Base-by-base conservation (phyloP, 306 rosid species). In the Acacia crassicarpa region DNA sequence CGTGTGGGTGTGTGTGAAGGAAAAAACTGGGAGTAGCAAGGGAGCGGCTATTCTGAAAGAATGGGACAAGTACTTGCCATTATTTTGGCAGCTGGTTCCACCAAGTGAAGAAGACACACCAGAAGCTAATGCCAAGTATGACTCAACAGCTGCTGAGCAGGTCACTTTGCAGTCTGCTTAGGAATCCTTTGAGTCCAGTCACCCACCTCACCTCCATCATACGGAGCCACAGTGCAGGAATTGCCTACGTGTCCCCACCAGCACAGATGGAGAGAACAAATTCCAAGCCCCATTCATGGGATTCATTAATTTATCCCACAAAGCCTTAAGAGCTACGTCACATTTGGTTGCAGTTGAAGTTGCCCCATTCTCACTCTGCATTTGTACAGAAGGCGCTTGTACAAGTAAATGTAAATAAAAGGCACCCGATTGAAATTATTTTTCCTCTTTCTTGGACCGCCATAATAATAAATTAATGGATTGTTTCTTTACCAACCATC, bases 101-200 rank as follows among this genome's bases (percentile, higher is more conserved):
- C 99, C 99, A 27, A 93, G 99, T 66, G 99, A 95, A 87, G 99
- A 95, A 91, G 98, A 95, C 86, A 92, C 98, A 62, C 99, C 98
- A 10, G 99, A 95, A 85, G 99, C 98, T 48, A 88, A 85, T 82
- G 84, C 92, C 32, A 91, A 95, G 77, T 91, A 87, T 33, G 95
- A 86, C 67, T 54, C 88, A 80, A 83, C 93, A 74, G 43, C 90
- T 38, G 65, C 96, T 8, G 98, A 88, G 71, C 89, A 86, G 82
- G 88, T 93, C 72, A 89, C 91, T 43, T 83, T 91, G 68, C 99
- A 90, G 77, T 93, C 98, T 9, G 98, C 98, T 44, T 93, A 90
- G 75, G 75, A 71, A 1, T 9, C 63, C 74, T 67, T 49, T 48
- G 23, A 54, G 63, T 81, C 74, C 30, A 11, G 63, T 59, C 22